A percentile compares a stretch with the other conserved stretches of the same genome.
Conservation (phyloP, 176 grass and related monocot species). For the Calamus simplicifolius region DNA sequence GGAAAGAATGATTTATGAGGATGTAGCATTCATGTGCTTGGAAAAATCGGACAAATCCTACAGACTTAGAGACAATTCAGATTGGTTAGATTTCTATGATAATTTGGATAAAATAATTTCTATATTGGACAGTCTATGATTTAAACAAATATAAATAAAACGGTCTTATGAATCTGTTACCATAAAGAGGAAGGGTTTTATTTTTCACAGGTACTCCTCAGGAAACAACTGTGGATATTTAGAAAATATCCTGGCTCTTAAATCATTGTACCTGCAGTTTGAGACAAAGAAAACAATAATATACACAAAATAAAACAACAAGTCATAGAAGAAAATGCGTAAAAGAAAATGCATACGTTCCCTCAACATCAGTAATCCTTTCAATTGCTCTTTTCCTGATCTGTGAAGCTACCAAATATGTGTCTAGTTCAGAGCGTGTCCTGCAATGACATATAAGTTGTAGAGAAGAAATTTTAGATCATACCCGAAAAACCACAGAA, state of each 20-base stretch:
- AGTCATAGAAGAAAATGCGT: background rate
- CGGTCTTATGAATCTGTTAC: background rate
- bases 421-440: constrained; percentile 77
- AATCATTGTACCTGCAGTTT: constrained; percentile 64
- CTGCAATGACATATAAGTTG: constrained; percentile 58
- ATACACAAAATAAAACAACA: constrained; percentile 8
- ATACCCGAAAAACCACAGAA: constrained; percentile 10
- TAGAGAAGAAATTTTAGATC: constrained; percentile 54
- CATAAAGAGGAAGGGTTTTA: constrained; percentile 11
- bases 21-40: too few relatives aligned
- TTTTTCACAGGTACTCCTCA: constrained; percentile 48
- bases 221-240: constrained; percentile 87
- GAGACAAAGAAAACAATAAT: constrained; percentile 20
- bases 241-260: constrained; percentile 78
- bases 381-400: constrained; percentile 87
- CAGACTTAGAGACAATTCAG: too few relatives aligned
- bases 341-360: constrained; percentile 56
- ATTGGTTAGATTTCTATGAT: too few relatives aligned
- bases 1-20: background rate
- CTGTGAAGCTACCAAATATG: constrained; percentile 69
- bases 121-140: too few relatives aligned
- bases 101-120: too few relatives aligned
- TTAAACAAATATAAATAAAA: background rate
- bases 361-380: constrained; percentile 78
- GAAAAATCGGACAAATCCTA: too few relatives aligned